Evolutionary conservation across 1,139 yeast species (phyloP), one percentile per base, ranked within the genome.

Genomic region (Tardiomyces blankii): DNA sequence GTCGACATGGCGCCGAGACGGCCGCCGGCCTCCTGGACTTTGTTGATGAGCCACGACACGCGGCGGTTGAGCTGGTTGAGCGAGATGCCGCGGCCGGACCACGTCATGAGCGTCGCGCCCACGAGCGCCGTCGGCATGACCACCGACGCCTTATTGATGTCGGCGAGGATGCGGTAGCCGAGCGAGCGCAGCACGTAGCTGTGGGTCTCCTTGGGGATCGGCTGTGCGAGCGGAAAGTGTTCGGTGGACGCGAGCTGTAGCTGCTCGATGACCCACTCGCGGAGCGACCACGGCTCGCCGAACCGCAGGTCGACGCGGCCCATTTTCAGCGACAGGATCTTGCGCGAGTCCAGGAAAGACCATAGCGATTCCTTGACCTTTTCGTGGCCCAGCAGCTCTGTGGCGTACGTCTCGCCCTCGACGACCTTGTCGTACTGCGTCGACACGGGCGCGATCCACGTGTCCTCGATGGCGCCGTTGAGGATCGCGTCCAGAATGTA

Each of bases 401-500:
- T 71, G 44, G 78, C 74, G 56, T 78, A 79, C 3, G 80, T 74
- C 54, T 78, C 82, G 7, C 81, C 75, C 58, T 79, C 85, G 46
- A 78, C 77, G n/a, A 78, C 78, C 51, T 81, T 70, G 61, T 79
- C 85, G 55, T 79, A 79, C 47, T 79, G 78, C 19, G 81, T 76
- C 18, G 81, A 69, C 3, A 79, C 69, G 0, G 85, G 85, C 50
- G 75, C 77, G 42, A 79, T 64, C 62, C 71, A 62, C 13, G 65
- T 53, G 50, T 74, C 77, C n/a, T 68, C 65, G 12, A 71, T 72
- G 9, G 65, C 60, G 11, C 72, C 67, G 18, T 69, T 60, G 46
- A 74, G 69, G 40, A 74, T 65, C 12, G 74, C 60, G 49, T 74
- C 80, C 42, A 72, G 64, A 40, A 74, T 65, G 47, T 73, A 72